A percentile compares a stretch with the other conserved stretches of the same genome.
These are phyloP conservation scores for Ceratobasidium sp. DNA, from an alignment of 1,284 basidiomycete genomes.

Conservation along the genomic window DNA sequence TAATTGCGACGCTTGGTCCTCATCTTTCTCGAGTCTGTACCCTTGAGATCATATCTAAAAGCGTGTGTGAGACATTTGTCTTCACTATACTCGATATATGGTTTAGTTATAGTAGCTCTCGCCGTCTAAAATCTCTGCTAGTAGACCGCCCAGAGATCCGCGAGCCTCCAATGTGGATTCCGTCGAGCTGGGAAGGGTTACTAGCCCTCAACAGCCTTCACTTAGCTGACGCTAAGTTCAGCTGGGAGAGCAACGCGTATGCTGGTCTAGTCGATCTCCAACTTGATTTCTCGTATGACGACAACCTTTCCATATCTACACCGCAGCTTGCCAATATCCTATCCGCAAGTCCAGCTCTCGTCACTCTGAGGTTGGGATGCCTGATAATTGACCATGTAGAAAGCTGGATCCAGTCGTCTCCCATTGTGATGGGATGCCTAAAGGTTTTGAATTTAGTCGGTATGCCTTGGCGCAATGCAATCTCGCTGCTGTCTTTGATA, in stretches of 20 bases:
- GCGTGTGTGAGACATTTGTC: not conserved
- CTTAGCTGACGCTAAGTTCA: not conserved
- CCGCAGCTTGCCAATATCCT: not conserved
- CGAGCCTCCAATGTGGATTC: too few relatives aligned
- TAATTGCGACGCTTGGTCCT: not conserved
- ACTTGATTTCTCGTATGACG: too few relatives aligned
- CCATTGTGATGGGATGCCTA: not conserved
- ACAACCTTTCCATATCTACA: not conserved
- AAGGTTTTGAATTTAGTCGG: not conserved
- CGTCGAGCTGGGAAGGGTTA: not conserved
- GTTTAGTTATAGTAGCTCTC: not conserved
- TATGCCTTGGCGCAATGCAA: not conserved
- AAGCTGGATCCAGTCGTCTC: not conserved
- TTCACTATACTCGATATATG: not conserved
- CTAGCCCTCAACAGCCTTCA: not conserved
- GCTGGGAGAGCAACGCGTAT: not conserved
- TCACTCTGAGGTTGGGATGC: not conserved
- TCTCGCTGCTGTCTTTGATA: not conserved
- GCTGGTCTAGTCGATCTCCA: not conserved
- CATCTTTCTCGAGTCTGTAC: not conserved
- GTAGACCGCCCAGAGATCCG: not conserved
- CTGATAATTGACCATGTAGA: not conserved
- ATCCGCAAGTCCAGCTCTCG: not conserved
- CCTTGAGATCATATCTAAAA: not conserved
- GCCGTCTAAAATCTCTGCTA: not conserved